Evolutionary conservation across 495 filamentous ascomycete species (phyloP).

Genomic region (Apiosordaria backusii): DNA sequence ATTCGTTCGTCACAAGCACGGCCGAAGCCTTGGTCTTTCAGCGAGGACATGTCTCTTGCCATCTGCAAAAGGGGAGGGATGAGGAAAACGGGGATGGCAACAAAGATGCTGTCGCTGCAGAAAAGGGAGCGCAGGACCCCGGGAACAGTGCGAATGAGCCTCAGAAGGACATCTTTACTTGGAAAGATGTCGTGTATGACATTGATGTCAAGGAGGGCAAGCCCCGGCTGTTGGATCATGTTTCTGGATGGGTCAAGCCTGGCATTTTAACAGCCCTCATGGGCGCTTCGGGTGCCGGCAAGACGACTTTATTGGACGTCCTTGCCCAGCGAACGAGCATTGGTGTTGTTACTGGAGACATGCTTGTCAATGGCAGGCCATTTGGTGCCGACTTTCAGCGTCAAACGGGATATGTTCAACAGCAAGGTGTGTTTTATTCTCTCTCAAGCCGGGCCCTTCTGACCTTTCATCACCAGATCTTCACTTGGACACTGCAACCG

Average conservation of each 20-base stretch:
- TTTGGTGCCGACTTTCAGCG: slow-evolving; percentile 72
- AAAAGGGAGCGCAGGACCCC: slow-evolving; percentile 23
- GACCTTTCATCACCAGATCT: slow-evolving; percentile 51
- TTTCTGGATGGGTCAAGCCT: slow-evolving; percentile 75
- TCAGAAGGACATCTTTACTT: slow-evolving; percentile 56
- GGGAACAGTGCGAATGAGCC: slow-evolving; percentile 39
- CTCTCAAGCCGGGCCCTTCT: not conserved
- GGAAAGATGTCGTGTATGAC: slow-evolving; percentile 58
- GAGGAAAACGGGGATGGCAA: slow-evolving; percentile 37
- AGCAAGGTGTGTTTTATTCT: slow-evolving; percentile 60
- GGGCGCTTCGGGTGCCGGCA: slow-evolving; percentile 80
- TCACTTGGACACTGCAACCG: slow-evolving; percentile 73
- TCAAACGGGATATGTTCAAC: slow-evolving; percentile 85
- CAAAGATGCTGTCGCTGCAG: not conserved
- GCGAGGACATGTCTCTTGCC: slow-evolving; percentile 24
- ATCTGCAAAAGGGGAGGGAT: slow-evolving; percentile 22
- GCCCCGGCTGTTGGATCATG: slow-evolving; percentile 57
- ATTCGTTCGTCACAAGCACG: slow-evolving; percentile 38
- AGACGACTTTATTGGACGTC: slow-evolving; percentile 61
- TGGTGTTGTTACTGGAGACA: slow-evolving; percentile 69
- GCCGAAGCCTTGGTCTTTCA: slow-evolving; percentile 35
- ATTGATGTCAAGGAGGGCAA: slow-evolving; percentile 63
- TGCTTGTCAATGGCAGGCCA: slow-evolving; percentile 66
- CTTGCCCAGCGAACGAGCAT: slow-evolving; percentile 69
- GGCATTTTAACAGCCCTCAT: slow-evolving; percentile 76